Base-by-base conservation (phyloP, 306 rosid genomes). In the Cucurbita pepo region DNA sequence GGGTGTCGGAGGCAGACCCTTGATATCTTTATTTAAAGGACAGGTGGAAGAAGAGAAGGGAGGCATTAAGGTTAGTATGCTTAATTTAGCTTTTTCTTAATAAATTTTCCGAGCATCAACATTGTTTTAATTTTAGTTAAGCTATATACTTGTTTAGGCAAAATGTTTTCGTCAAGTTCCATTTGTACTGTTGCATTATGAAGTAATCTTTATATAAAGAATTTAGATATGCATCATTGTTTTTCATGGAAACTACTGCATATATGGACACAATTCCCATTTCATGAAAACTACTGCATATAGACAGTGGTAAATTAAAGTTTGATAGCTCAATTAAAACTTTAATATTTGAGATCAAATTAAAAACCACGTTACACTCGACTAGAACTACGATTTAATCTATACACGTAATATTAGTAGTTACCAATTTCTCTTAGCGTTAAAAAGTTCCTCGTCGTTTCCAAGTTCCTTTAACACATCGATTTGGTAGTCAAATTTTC, bases 1-100 rank as follows among this genome's bases (percentile, higher is more conserved):
- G 63, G 99, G 99, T 48, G 97, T 91, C 61, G 99, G 99, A 64
- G 96, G 88, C 58, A 85, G 96, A 69, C 99, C 99, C 63, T 89
- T 77, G 70, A 82, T 83, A 60, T 60, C 88, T 50, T 80, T 94
- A 69, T 89, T 91, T 86, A 94, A 91, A 83, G 99, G 97, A 34
- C 99, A 94, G 89, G 89, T 91, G 78, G 90, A 89, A 83, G 99
- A 91, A 83, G 95, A 85, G 75, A 91, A 91, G 77, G 97, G 95
- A 59, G 99, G 97, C 71, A 88, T 94, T 79, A 89, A 94, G 99
- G 99, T 91, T 56, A 71, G 61, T 47, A 45, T 11, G 41, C 41
- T 21, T 47, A 22, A 44, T 67, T 67, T 13, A 47, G 41, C 18
- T 22, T 67, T 66, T 67, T 15, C 16, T 13, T 5, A 0, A 67